Evolutionary conservation across 2,329 filamentous ascomycete species (phyloP).

Genomic region (Zasmidium cellare): DNA sequence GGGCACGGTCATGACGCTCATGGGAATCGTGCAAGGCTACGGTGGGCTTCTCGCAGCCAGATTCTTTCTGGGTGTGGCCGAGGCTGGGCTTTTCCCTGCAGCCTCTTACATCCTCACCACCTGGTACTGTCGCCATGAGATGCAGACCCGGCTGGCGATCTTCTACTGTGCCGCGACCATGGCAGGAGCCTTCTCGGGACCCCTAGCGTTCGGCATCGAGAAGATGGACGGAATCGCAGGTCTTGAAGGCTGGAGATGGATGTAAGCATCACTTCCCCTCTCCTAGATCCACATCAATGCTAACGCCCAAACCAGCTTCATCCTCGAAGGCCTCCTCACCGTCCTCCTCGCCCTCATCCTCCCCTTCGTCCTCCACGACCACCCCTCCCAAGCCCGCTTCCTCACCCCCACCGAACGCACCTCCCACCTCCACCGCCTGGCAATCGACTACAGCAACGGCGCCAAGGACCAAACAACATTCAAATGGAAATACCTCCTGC

Average conservation of each 20-base stretch:
- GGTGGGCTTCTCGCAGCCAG: conserved; percentile 29
- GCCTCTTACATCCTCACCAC: conserved; percentile 38
- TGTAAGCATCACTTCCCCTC: conserved; percentile 12
- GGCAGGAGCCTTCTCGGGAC: conserved; percentile 53
- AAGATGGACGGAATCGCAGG: conserved; percentile 34
- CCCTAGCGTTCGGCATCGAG: conserved; percentile 48
- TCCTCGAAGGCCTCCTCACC: conserved; percentile 24
- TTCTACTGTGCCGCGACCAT: conserved; percentile 51
- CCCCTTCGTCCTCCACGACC: conserved; percentile 58
- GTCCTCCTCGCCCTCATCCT: conserved; percentile 44
- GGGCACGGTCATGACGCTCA: conserved; percentile 32
- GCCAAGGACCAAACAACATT: conserved; percentile 1
- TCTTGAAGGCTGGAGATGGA: conserved; percentile 29
- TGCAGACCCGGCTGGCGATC: conserved; percentile 46
- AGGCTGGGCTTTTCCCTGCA: conserved; percentile 19
- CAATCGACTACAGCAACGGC: conserved; percentile 37
- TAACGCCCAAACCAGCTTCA: too few species aligned
- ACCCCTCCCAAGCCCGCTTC: conserved; percentile 58
- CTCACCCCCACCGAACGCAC: conserved; percentile 48
- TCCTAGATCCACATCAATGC: not conserved
- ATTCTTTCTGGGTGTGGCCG: conserved; percentile 23
- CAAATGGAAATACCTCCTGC: conserved; percentile 29
- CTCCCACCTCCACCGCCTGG: conserved; percentile 44
- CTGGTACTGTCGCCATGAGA: conserved; percentile 41
- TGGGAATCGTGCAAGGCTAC: conserved; percentile 32